Evolutionary conservation across 140 eudicot species (phyloP).

Genomic region (Bidens hawaiensis): DNA sequence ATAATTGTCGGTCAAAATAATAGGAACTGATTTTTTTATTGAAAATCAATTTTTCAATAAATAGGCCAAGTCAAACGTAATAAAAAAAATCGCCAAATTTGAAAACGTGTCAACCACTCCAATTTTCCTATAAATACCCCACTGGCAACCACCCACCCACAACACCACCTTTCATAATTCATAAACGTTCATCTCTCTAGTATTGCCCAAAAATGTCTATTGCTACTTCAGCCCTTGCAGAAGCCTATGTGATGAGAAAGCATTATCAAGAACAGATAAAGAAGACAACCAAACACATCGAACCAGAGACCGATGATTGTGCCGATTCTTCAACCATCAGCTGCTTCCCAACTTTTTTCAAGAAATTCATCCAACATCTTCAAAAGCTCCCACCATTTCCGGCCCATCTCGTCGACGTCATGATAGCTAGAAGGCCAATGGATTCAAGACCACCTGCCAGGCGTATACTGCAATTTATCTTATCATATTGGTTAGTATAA

Average conservation of each 20-base stretch:
- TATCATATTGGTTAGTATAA: background rate
- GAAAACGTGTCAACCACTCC: no score
- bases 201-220: constrained; percentile 27
- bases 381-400: background rate
- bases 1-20: no score
- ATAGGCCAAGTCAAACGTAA: no score
- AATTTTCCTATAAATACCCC: no score
- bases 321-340: background rate
- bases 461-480: background rate
- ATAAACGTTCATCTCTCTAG: no score
- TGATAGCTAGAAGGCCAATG: background rate
- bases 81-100: no score
- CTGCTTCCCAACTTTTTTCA: background rate
- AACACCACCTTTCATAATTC: no score
- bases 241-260: constrained; percentile 35
- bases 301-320: background rate
- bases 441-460: background rate
- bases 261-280: constrained; percentile 23
- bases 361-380: constrained; percentile 7
- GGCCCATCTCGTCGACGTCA: background rate
- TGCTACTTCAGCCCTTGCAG: constrained; percentile 23
- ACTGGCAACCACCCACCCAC: no score
- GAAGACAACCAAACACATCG: background rate
- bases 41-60: no score
- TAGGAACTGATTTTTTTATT: no score